A percentile compares a stretch with the other conserved stretches of the same genome.
Conservation (phyloP, 768 basidiomycete species). For the Agrocybe pediades region DNA sequence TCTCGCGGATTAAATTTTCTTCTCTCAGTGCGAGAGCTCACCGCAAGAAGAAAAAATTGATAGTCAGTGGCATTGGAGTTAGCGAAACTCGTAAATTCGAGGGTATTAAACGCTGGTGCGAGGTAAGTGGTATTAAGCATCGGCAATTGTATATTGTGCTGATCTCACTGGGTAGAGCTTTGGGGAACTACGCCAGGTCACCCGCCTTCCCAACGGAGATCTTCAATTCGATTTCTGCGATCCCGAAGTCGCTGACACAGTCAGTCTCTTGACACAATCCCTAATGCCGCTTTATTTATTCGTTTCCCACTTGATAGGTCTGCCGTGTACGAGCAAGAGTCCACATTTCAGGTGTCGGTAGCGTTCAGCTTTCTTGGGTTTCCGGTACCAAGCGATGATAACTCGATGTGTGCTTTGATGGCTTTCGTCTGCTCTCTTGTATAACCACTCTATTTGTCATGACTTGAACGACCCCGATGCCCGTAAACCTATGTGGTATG, state of each 20-base stretch:
- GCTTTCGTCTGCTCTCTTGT: background rate
- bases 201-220: slow-evolving; percentile 75
- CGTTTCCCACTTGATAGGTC: no score
- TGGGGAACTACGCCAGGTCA: slow-evolving; percentile 75
- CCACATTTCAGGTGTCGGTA: slow-evolving; percentile 72
- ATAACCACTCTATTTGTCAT: slow-evolving; percentile 6
- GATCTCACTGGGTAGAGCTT: slow-evolving; percentile 50
- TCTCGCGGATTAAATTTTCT: slow-evolving; percentile 33
- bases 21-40: slow-evolving; percentile 41
- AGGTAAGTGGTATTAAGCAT: slow-evolving; percentile 44
- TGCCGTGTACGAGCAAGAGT: slow-evolving; percentile 80
- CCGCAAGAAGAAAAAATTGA: slow-evolving; percentile 64
- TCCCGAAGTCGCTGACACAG: slow-evolving; percentile 80
- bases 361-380: slow-evolving; percentile 77
- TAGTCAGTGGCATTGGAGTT: slow-evolving; percentile 67
- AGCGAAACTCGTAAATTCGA: slow-evolving; percentile 67
- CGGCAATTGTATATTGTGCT: background rate
- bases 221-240: slow-evolving; percentile 75
- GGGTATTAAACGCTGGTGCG: slow-evolving; percentile 74
- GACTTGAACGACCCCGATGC: slow-evolving; percentile 11
- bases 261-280: no score
- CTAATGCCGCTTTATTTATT: no score
- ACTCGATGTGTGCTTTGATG: background rate
- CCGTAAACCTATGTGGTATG: slow-evolving; percentile 14
- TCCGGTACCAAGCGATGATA: slow-evolving; percentile 51